Conservation (phyloP, 164 flowering plant genomes). For the Annona cherimola region DNA sequence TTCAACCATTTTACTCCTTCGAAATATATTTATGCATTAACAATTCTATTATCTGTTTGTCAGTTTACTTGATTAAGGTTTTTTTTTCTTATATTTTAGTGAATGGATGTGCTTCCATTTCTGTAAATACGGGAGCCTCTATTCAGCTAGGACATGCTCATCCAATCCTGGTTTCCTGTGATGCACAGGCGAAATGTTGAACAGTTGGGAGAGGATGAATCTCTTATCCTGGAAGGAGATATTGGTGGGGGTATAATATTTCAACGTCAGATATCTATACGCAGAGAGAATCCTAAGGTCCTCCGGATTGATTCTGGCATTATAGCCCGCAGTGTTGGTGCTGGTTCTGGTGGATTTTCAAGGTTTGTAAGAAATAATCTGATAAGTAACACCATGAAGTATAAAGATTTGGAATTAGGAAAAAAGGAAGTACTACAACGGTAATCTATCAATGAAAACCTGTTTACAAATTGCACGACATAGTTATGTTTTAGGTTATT, state of each 20-base stretch:
- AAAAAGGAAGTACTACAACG: too few relatives aligned
- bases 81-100: not conserved
- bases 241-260: slow-evolving; percentile 81
- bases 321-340: slow-evolving; percentile 68
- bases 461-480: not conserved
- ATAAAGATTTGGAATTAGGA: too few relatives aligned
- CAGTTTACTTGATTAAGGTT: not conserved
- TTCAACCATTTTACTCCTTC: not conserved
- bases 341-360: slow-evolving; percentile 96
- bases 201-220: slow-evolving; percentile 70
- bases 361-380: slow-evolving; percentile 33
- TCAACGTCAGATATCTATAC: slow-evolving; percentile 45
- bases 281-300: slow-evolving; percentile 41
- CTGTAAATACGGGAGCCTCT: too few relatives aligned
- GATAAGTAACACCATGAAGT: slow-evolving; percentile 1
- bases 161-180: not conserved
- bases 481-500: not conserved
- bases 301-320: slow-evolving; percentile 58
- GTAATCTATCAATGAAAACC: not conserved
- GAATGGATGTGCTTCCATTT: not conserved
- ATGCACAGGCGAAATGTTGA: slow-evolving; percentile 49
- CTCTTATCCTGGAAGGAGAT: slow-evolving; percentile 69
- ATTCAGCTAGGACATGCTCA: not conserved
- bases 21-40: too few relatives aligned
- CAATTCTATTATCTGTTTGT: too few relatives aligned